These are phyloP conservation scores for Flaveria linearis DNA, from an alignment of 129 eudicot species.

Conservation along the genomic window DNA sequence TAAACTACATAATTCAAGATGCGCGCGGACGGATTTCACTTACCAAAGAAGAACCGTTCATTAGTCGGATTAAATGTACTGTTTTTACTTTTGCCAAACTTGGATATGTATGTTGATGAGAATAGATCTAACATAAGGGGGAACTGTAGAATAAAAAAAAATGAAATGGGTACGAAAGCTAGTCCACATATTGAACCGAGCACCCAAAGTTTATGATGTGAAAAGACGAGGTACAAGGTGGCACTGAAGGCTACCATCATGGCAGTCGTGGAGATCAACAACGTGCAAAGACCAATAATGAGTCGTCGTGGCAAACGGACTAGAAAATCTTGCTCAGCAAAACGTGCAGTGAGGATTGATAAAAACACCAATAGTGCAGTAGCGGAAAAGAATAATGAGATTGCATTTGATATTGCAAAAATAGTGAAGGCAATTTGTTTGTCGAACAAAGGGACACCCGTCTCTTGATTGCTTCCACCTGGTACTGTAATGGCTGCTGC, in stretches of 20 bases:
- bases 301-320: slow-evolving; percentile 11
- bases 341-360: slow-evolving; percentile 31
- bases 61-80: not conserved
- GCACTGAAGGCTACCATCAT: slow-evolving; percentile 12
- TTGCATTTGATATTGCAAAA: slow-evolving; percentile 31
- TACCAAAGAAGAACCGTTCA: not conserved
- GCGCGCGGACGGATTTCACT: not conserved
- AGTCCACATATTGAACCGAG: slow-evolving; percentile 8
- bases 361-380: slow-evolving; percentile 26
- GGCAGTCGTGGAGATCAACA: slow-evolving; percentile 10
- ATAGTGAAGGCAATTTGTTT: slow-evolving; percentile 13
- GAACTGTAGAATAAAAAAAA: slow-evolving; percentile 24
- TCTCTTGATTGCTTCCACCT: slow-evolving; percentile 16
- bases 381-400: slow-evolving; percentile 30
- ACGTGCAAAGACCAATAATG: slow-evolving; percentile 26
- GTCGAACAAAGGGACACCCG: slow-evolving; percentile 16
- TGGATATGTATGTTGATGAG: slow-evolving; percentile 4
- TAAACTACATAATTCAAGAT: not conserved
- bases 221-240: slow-evolving; percentile 1
- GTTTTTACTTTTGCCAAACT: not conserved
- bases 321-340: slow-evolving; percentile 29
- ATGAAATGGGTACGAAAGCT: slow-evolving; percentile 24
- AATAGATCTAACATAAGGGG: slow-evolving; percentile 31
- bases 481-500: slow-evolving; percentile 28
- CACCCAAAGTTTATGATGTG: not conserved